These are phyloP conservation scores for Aspergillus tanneri DNA, from an alignment of 2,329 filamentous ascomycete species.

Conservation along the genomic window DNA sequence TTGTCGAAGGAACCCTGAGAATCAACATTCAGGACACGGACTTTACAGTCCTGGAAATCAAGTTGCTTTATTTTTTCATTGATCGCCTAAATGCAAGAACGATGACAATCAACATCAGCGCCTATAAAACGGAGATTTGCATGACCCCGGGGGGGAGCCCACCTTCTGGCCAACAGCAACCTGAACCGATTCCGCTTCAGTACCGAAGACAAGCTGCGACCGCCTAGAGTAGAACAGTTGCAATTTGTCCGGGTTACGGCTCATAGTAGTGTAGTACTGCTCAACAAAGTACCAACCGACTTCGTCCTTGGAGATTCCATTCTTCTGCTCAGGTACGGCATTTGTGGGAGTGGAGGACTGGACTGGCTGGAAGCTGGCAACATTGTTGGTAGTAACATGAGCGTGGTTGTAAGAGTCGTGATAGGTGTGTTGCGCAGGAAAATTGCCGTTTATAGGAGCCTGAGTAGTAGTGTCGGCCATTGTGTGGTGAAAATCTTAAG, in stretches of 20 bases:
- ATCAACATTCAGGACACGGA: constrained; percentile 96
- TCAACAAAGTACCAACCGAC: constrained; percentile 99
- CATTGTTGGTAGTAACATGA: constrained; percentile 35
- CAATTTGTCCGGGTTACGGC: constrained; percentile 89
- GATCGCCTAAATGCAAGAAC: constrained; percentile 63
- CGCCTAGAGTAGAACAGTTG: constrained; percentile 95
- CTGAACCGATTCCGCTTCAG: constrained; percentile 82
- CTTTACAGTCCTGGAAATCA: constrained; percentile 96
- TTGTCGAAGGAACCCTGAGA: constrained; percentile 88
- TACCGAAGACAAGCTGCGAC: constrained; percentile 90
- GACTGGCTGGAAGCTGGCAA: constrained; percentile 40
- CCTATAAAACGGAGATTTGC: not conserved
- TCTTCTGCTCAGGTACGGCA: constrained; percentile 41
- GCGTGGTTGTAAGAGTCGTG: constrained; percentile 38
- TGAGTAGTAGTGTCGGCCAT: constrained; percentile 44
- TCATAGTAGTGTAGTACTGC: constrained; percentile 97
- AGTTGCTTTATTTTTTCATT: constrained; percentile 91
- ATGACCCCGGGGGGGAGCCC: constrained; percentile 37
- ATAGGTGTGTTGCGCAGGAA: constrained; percentile 41
- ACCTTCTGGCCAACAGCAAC: constrained; percentile 88
- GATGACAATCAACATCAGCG: constrained; percentile 19
- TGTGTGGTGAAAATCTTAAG: constrained; percentile 13
- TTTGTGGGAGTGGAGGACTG: constrained; percentile 43
- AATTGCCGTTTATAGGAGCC: constrained; percentile 44
- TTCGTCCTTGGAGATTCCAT: constrained; percentile 73